Conservation (phyloP, 805 yeast genomes). For the Teunomyces tritomae region DNA sequence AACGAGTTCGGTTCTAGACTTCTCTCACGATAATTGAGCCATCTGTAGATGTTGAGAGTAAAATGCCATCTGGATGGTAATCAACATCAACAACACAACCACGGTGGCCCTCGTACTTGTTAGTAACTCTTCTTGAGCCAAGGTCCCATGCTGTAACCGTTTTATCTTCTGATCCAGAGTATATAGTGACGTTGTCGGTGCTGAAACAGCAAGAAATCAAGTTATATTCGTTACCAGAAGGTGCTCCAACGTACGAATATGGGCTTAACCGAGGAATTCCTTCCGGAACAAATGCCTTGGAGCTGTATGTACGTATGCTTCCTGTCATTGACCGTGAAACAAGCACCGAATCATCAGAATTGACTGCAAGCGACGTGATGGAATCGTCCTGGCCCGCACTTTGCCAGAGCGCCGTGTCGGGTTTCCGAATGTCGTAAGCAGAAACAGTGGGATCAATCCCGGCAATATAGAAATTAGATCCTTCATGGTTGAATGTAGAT, state of each 20-base stretch:
- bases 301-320: slow-evolving; percentile 55
- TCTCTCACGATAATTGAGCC: slow-evolving; percentile 53
- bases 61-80: slow-evolving; percentile 44
- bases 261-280: slow-evolving; percentile 43
- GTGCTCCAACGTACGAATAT: slow-evolving; percentile 55
- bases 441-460: slow-evolving; percentile 68
- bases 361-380: slow-evolving; percentile 54
- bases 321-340: slow-evolving; percentile 58
- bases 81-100: slow-evolving; percentile 64
- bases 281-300: slow-evolving; percentile 41
- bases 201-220: slow-evolving; percentile 51
- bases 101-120: slow-evolving; percentile 56
- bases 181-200: slow-evolving; percentile 35
- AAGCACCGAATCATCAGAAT: slow-evolving; percentile 45
- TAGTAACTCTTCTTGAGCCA: slow-evolving; percentile 43
- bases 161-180: slow-evolving; percentile 64
- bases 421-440: slow-evolving; percentile 56
- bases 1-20: slow-evolving; percentile 12
- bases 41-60: slow-evolving; percentile 54
- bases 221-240: slow-evolving; percentile 49
- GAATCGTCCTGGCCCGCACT: slow-evolving; percentile 45
- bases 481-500: slow-evolving; percentile 33
- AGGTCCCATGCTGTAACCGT: slow-evolving; percentile 61
- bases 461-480: slow-evolving; percentile 47
- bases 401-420: slow-evolving; percentile 43